phyloP scores from a whole-genome alignment of 1,284 basidiomycete species.

The Pisolithus thermaeus region DNA sequence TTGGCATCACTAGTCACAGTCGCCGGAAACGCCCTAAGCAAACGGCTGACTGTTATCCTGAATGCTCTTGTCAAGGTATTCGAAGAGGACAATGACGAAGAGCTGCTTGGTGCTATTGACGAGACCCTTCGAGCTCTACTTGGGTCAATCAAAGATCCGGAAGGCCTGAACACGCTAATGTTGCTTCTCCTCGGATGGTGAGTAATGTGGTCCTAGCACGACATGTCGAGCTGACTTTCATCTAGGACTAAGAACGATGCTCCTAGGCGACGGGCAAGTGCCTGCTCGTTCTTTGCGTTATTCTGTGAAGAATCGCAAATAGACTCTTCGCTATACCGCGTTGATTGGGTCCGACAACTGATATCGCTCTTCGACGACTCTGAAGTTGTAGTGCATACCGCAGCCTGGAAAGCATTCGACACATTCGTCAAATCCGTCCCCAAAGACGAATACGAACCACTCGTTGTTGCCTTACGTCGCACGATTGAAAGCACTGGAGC shows the following conservation, averaged over 20 bases:
- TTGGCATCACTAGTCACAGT: slow-evolving; percentile 89
- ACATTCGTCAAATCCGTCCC: slow-evolving; percentile 86
- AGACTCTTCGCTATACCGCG: slow-evolving; percentile 78
- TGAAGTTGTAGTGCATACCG: slow-evolving; percentile 69
- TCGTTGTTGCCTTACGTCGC: slow-evolving; percentile 85
- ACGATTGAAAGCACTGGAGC: slow-evolving; percentile 85
- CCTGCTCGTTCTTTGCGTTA: slow-evolving; percentile 69
- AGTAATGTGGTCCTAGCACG: slow-evolving; percentile 3
- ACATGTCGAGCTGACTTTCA: slow-evolving; percentile 4
- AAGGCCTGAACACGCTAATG: slow-evolving; percentile 87
- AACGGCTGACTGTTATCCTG: slow-evolving; percentile 73
- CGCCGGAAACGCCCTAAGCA: slow-evolving; percentile 86
- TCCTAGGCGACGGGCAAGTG: slow-evolving; percentile 69
- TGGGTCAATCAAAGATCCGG: slow-evolving; percentile 72
- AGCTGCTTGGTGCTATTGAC: slow-evolving; percentile 66
- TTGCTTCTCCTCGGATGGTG: slow-evolving; percentile 86
- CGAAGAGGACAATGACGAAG: slow-evolving; percentile 64
- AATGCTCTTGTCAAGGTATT: slow-evolving; percentile 69
- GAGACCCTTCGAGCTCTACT: slow-evolving; percentile 73
- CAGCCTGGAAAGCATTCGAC: slow-evolving; percentile 83
- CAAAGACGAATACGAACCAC: slow-evolving; percentile 88
- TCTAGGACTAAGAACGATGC: slow-evolving; percentile 73
- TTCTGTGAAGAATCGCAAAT: slow-evolving; percentile 81
- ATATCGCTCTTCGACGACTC: slow-evolving; percentile 83
- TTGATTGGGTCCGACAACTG: slow-evolving; percentile 95